A percentile compares a stretch with the other conserved stretches of the same genome.
Conservation (phyloP, 163 green algal species). For the Trebouxiophyceae sp. region DNA sequence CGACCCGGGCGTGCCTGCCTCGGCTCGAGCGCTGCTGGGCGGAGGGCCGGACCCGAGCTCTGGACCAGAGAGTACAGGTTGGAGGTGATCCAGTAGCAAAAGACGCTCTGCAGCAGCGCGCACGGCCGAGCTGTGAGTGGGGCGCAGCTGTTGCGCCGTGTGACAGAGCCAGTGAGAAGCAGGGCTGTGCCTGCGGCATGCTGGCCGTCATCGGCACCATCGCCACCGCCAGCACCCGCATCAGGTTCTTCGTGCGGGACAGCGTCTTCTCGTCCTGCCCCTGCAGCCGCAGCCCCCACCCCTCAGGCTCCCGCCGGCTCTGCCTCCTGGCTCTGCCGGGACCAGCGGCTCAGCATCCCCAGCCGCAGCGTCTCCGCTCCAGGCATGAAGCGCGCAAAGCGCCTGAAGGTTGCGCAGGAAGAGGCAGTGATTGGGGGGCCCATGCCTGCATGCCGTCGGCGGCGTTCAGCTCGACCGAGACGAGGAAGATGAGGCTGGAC, state of each 20-base stretch:
- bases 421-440: conserved; percentile 35
- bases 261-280: conserved; percentile 30
- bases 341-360: too few relatives aligned
- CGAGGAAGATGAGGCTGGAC: conserved; percentile 32
- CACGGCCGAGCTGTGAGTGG: not conserved
- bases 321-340: not conserved
- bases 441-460: conserved; percentile 71
- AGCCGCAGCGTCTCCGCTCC: conserved; percentile 9
- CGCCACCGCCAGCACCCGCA: conserved; percentile 42
- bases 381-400: conserved; percentile 44
- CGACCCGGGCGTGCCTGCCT: too few relatives aligned
- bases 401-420: conserved; percentile 44
- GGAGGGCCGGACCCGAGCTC: not conserved
- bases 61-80: conserved; percentile 33
- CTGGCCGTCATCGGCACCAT: conserved; percentile 45
- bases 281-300: conserved; percentile 22
- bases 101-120: conserved; percentile 31
- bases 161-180: not conserved
- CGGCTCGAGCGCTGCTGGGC: too few relatives aligned
- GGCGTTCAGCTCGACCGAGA: conserved; percentile 44
- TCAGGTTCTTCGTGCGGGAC: conserved; percentile 46
- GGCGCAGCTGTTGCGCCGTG: not conserved
- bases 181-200: conserved; percentile 22
- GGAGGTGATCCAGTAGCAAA: conserved; percentile 61
- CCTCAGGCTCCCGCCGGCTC: not conserved